Conservation (phyloP, 164 flowering plant genomes). For the Protea cynaroides region DNA sequence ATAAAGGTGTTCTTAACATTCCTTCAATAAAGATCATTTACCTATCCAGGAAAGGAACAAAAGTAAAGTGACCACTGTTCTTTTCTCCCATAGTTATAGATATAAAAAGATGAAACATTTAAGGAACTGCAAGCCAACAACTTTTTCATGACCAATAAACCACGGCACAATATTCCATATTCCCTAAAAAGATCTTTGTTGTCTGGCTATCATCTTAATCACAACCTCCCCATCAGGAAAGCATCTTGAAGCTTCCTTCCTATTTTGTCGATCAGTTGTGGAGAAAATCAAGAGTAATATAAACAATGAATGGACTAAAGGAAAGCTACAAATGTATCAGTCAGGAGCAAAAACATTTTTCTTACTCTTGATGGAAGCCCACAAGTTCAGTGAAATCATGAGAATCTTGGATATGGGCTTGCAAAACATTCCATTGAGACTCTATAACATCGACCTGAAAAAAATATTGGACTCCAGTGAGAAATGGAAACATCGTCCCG, state of each 20-base stretch:
- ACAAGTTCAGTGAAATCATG: slow-evolving; percentile 94
- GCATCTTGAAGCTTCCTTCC: not conserved
- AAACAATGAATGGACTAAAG: not conserved
- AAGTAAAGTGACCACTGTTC: too few relatives aligned
- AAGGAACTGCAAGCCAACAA: too few relatives aligned
- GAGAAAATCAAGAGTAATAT: not conserved
- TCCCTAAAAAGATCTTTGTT: too few relatives aligned
- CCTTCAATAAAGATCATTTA: too few relatives aligned
- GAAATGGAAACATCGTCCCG: not conserved
- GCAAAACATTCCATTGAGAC: slow-evolving; percentile 93
- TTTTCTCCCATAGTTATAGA: too few relatives aligned
- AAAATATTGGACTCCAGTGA: slow-evolving; percentile 5
- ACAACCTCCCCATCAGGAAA: too few relatives aligned
- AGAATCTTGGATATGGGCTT: slow-evolving; percentile 80
- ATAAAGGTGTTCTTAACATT: too few relatives aligned
- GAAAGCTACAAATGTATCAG: not conserved
- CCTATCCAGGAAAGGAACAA: too few relatives aligned
- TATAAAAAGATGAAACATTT: too few relatives aligned
- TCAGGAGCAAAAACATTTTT: slow-evolving; percentile 14
- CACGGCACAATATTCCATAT: too few relatives aligned
- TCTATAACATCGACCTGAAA: slow-evolving; percentile 96
- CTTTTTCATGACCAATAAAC: too few relatives aligned
- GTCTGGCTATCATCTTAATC: too few relatives aligned
- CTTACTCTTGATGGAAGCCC: slow-evolving; percentile 96
- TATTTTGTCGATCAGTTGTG: not conserved